Evolutionary conservation across 2,329 filamentous ascomycete genomes (phyloP).

Genomic region (Claviceps citrina): DNA sequence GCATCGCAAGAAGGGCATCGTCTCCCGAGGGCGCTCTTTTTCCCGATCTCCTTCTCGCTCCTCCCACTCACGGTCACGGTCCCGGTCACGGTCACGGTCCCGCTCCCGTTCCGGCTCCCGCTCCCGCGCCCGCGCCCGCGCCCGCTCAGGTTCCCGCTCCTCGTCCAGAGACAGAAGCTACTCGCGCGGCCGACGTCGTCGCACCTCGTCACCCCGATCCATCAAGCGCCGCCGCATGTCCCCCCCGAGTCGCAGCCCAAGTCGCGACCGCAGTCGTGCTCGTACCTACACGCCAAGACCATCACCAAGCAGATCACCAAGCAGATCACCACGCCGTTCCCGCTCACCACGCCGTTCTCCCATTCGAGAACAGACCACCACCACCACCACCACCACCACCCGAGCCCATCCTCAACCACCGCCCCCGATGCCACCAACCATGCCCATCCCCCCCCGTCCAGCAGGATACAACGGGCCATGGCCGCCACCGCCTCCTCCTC

Average conservation of each 20-base stretch:
- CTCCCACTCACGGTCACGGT: constrained; percentile 11
- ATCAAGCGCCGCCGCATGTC: constrained; percentile 17
- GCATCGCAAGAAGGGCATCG: constrained; percentile 23
- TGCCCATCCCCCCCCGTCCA: constrained; percentile 19
- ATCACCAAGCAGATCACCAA: too few species aligned
- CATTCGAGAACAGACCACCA: background rate
- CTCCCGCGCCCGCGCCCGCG: constrained; percentile 8
- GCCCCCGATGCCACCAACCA: constrained; percentile 5
- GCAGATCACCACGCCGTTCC: constrained; percentile 11
- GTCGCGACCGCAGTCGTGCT: constrained; percentile 11
- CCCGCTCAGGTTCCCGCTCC: constrained; percentile 15
- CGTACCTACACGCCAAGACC: constrained; percentile 14
- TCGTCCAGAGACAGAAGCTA: constrained; percentile 11
- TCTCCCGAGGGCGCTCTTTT: constrained; percentile 19
- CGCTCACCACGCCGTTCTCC: constrained; percentile 10
- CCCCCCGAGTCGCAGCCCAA: constrained; percentile 12
- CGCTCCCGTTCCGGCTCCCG: background rate
- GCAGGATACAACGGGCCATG: constrained; percentile 26
- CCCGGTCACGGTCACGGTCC: constrained; percentile 11
- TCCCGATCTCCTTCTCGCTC: background rate
- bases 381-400: background rate
- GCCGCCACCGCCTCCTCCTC: constrained; percentile 22
- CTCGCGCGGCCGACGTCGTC: constrained; percentile 17
- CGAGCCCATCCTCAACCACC: constrained; percentile 13
- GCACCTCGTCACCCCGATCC: constrained; percentile 17